Evolutionary conservation across 768 basidiomycete species (phyloP).

Genomic region (Psilocybe cubensis): DNA sequence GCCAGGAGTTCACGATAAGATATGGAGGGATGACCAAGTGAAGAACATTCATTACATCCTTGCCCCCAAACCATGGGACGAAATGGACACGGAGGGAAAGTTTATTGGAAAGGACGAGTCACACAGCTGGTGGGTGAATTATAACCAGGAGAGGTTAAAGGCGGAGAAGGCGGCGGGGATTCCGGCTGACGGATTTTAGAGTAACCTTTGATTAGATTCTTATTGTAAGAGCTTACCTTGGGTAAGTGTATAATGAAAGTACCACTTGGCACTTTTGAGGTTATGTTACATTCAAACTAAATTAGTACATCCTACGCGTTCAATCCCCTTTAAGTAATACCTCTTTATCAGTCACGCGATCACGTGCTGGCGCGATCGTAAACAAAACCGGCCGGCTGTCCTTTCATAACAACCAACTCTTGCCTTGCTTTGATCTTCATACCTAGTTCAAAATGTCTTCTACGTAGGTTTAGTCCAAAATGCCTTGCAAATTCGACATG

Average conservation of each 20-base stretch:
- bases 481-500: neutral
- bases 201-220: neutral
- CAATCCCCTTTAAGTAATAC: neutral
- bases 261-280: neutral
- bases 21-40: slow-evolving; percentile 7
- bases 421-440: slow-evolving; percentile 3
- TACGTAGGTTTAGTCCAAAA: slow-evolving; percentile 33
- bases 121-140: slow-evolving; percentile 5
- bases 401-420: slow-evolving; percentile 10
- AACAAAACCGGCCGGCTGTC: neutral
- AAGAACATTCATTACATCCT: slow-evolving; percentile 10
- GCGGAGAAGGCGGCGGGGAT: slow-evolving; percentile 2
- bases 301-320: neutral
- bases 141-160: slow-evolving; percentile 3
- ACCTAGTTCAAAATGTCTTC: slow-evolving; percentile 37
- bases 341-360: neutral
- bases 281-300: neutral
- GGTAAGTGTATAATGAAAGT: neutral
- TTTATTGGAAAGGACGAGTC: slow-evolving; percentile 3
- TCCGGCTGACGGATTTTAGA: neutral
- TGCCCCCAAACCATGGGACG: slow-evolving; percentile 8
- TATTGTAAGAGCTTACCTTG: neutral
- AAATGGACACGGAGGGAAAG: neutral
- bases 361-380: neutral
- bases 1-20: slow-evolving; percentile 6